Percentiles rank a stretch among this genome's conserved stretches.
These are phyloP conservation scores for Globisporangium parvum DNA, from an alignment of 352 stramenopile genomes.

Conservation along the genomic window DNA sequence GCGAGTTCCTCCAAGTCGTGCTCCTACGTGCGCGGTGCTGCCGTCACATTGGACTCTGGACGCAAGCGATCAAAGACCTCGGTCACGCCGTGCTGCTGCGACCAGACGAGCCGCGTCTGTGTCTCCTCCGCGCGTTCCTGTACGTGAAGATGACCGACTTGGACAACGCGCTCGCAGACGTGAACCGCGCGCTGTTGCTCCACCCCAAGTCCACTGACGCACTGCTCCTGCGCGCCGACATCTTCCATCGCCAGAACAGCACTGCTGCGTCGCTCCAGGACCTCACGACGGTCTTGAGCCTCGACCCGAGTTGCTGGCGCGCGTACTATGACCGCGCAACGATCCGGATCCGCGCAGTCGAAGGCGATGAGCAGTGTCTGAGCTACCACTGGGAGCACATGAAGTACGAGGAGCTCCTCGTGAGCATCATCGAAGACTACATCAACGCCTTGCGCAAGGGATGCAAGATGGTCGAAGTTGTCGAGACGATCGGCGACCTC, in stretches of 20 bases:
- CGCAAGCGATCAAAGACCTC: slow-evolving; percentile 66
- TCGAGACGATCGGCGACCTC: slow-evolving; percentile 70
- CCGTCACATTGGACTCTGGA: slow-evolving; percentile 62
- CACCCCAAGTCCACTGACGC: slow-evolving; percentile 63
- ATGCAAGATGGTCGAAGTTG: slow-evolving; percentile 63
- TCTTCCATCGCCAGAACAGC: slow-evolving; percentile 42
- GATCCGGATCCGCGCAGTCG: slow-evolving; percentile 55
- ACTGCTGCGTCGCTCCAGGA: slow-evolving; percentile 55
- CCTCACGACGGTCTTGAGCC: slow-evolving; percentile 43
- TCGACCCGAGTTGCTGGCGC: slow-evolving; percentile 66
- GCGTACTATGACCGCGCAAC: slow-evolving; percentile 77
- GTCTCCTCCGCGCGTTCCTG: slow-evolving; percentile 51
- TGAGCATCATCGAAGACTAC: slow-evolving; percentile 70
- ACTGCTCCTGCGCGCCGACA: slow-evolving; percentile 57
- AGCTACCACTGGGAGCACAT: slow-evolving; percentile 67
- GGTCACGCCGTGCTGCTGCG: slow-evolving; percentile 39
- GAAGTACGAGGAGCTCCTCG: slow-evolving; percentile 55
- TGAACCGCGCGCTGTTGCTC: slow-evolving; percentile 50
- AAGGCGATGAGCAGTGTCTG: slow-evolving; percentile 53
- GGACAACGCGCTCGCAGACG: slow-evolving; percentile 45
- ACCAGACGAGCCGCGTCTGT: slow-evolving; percentile 47
- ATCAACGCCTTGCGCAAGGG: slow-evolving; percentile 62
- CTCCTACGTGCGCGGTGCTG: slow-evolving; percentile 64
- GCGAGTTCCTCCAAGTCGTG: slow-evolving; percentile 48
- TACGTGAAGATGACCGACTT: slow-evolving; percentile 49